Evolutionary conservation across 192 early-diverging fungal species (phyloP).

Genomic region (Podila clonocystis): DNA sequence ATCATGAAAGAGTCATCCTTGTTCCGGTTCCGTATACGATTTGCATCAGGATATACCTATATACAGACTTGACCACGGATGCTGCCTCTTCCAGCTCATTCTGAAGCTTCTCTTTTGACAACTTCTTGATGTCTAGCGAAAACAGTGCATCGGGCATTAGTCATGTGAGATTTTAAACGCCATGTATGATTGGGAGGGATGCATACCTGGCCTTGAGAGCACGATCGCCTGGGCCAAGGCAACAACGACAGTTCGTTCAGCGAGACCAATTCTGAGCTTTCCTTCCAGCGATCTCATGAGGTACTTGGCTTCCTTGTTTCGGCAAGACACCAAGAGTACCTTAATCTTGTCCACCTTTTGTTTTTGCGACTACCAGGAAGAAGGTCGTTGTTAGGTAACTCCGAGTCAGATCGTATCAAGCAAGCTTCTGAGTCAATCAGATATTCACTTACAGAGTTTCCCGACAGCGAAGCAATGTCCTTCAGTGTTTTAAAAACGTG

Average conservation of each 20-base stretch:
- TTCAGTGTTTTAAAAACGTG: constrained; percentile 88
- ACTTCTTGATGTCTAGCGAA: constrained; percentile 41
- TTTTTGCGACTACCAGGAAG: constrained; percentile 42
- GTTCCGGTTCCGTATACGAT: no score
- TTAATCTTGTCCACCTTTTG: constrained; percentile 57
- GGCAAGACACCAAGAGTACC: constrained; percentile 51
- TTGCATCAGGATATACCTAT: constrained; percentile 23
- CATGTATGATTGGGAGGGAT: no score
- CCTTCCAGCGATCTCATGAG: constrained; percentile 84
- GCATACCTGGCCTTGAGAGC: constrained; percentile 63
- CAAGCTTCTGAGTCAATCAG: no score
- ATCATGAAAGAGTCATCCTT: not conserved
- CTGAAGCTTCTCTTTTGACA: constrained; percentile 44
- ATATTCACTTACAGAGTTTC: constrained; percentile 52
- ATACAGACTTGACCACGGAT: constrained; percentile 64
- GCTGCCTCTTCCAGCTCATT: constrained; percentile 57
- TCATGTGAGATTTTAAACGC: no score
- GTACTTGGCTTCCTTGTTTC: constrained; percentile 55
- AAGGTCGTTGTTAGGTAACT: no score
- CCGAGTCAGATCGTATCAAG: no score
- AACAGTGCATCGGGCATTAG: not conserved
- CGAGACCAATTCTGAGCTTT: constrained; percentile 95
- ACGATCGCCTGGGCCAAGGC: constrained; percentile 90
- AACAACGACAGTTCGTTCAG: constrained; percentile 90
- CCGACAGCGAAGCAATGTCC: constrained; percentile 86